Evolutionary conservation across 495 filamentous ascomycete species (phyloP).

Genomic region (Tuber melanosporum): DNA sequence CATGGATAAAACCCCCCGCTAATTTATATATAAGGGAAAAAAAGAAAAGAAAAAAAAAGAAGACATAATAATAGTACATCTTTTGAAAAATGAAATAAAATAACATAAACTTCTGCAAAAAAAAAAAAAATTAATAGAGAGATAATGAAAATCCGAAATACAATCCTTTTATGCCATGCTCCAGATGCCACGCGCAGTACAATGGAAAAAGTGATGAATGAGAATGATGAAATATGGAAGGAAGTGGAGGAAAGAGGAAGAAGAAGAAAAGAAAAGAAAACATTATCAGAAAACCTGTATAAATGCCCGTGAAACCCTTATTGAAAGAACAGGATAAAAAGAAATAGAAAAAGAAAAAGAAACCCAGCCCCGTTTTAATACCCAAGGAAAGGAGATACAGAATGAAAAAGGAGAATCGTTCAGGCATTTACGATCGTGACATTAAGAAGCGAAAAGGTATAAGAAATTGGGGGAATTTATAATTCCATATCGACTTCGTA

Average conservation of each 20-base stretch:
- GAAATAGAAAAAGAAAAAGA: neutral
- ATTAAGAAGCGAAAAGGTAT: neutral
- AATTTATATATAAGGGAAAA: neutral
- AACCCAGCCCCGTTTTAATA: neutral
- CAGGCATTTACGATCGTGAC: slow-evolving; percentile 12
- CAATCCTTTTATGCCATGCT: neutral
- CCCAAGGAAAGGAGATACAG: neutral
- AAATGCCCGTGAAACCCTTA: neutral
- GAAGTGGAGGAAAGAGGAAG: slow-evolving; percentile 2
- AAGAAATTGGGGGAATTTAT: slow-evolving; percentile 11
- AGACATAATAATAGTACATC: slow-evolving; percentile 9
- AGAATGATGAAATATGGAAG: slow-evolving; percentile 9
- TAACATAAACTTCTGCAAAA: too few relatives aligned
- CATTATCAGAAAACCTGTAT: neutral
- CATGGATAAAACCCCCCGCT: neutral
- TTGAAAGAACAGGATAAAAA: neutral
- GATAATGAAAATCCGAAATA: slow-evolving; percentile 5
- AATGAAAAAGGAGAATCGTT: slow-evolving; percentile 4
- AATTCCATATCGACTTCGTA: slow-evolving; percentile 35
- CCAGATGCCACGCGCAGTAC: neutral
- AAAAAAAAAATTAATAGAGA: neutral
- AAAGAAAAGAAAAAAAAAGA: neutral
- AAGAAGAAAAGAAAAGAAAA: slow-evolving; percentile 3
- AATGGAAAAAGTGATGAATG: neutral
- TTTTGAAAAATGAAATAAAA: neutral